Conservation (phyloP, 2,329 filamentous ascomycete genomes). For the Zelopaecilomyces penicillatus region DNA sequence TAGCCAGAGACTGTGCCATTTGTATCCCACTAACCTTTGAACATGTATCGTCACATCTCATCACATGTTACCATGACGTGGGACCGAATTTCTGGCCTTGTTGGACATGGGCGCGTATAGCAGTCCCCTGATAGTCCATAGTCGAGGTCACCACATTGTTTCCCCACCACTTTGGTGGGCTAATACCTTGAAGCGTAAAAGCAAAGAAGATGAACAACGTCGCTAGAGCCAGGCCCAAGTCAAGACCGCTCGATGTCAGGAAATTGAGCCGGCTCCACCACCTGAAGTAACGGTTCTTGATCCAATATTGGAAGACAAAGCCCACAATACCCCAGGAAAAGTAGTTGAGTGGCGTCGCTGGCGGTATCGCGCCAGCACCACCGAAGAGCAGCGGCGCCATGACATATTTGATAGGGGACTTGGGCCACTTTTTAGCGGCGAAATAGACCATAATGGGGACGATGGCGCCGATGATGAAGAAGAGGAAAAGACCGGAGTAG, state of each 20-base stretch:
- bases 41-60: too few species aligned
- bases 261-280: slow-evolving; percentile 74
- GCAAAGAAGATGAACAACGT: slow-evolving; percentile 65
- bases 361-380: slow-evolving; percentile 49
- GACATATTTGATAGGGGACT: slow-evolving; percentile 41
- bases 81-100: slow-evolving; percentile 56
- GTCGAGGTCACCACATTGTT: slow-evolving; percentile 51
- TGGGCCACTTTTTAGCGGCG: slow-evolving; percentile 40
- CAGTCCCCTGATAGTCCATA: slow-evolving; percentile 52
- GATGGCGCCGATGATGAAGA: slow-evolving; percentile 49
- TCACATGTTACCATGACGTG: slow-evolving; percentile 33
- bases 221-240: slow-evolving; percentile 57
- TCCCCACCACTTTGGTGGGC: slow-evolving; percentile 62
- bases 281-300: slow-evolving; percentile 53
- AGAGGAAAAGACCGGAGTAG: slow-evolving; percentile 51
- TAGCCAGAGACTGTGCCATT: too few species aligned
- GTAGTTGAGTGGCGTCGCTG: slow-evolving; percentile 66
- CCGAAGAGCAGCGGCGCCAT: slow-evolving; percentile 58
- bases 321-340: slow-evolving; percentile 66
- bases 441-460: slow-evolving; percentile 45
- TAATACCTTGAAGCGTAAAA: slow-evolving; percentile 54
- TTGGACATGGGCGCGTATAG: slow-evolving; percentile 45
- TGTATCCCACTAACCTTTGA: too few species aligned
- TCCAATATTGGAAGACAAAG: slow-evolving; percentile 59
- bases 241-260: slow-evolving; percentile 59